Conservation (phyloP, 139 green algal genomes). For the Ostreobium quekettii region DNA sequence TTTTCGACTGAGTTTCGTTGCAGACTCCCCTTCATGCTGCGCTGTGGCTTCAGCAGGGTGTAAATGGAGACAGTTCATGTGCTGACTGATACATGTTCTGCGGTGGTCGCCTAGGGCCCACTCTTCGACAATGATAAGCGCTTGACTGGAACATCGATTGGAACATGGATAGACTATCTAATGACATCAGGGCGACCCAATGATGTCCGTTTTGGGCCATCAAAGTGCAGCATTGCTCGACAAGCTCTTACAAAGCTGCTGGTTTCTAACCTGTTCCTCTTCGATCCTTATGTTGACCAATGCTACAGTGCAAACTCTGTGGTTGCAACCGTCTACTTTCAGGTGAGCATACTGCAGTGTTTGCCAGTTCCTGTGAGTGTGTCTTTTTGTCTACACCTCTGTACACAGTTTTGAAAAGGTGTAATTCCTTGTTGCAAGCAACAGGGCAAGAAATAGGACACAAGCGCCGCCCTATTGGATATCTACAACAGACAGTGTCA, state of each 20-base stretch:
- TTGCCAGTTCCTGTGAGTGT: not conserved
- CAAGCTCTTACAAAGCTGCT: slow-evolving; percentile 52
- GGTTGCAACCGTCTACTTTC: slow-evolving; percentile 61
- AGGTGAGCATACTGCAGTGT: slow-evolving; percentile 23
- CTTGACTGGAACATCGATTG: not conserved
- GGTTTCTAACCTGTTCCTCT: slow-evolving; percentile 43
- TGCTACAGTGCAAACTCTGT: slow-evolving; percentile 52
- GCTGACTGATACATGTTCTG: no score
- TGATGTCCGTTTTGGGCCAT: slow-evolving; percentile 13
- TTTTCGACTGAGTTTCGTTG: no score
- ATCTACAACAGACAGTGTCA: no score
- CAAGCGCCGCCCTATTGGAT: not conserved
- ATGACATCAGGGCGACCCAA: slow-evolving; percentile 14
- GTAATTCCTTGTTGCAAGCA: not conserved
- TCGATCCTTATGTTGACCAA: slow-evolving; percentile 54
- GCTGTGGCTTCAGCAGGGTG: no score
- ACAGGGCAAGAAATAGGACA: not conserved
- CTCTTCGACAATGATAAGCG: slow-evolving; percentile 7
- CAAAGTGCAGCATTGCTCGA: slow-evolving; percentile 34
- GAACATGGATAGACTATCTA: slow-evolving; percentile 43
- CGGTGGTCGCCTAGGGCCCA: slow-evolving; percentile 1
- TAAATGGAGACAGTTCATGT: no score
- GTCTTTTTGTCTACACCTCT: not conserved
- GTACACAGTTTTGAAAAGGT: not conserved
- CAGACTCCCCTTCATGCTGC: no score